A percentile compares a stretch with the other conserved stretches of the same genome.
Conservation (phyloP, 257 asterid species). For the Gynochthodes officinalis region DNA sequence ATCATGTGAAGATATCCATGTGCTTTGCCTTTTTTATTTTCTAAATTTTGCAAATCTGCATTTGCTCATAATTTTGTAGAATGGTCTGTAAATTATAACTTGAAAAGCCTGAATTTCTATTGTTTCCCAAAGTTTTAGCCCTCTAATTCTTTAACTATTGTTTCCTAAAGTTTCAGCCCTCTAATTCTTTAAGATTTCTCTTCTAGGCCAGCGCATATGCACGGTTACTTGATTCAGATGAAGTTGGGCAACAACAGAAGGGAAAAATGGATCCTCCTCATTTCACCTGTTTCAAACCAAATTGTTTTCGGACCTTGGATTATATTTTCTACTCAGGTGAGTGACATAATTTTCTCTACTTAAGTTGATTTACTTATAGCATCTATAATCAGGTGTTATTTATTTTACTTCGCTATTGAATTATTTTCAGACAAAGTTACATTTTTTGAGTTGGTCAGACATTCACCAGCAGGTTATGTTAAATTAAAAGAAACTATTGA, state of each 20-base stretch:
- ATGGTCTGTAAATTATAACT: neutral
- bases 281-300: constrained; percentile 1
- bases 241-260: neutral
- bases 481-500: too few species aligned
- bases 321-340: constrained; percentile 6
- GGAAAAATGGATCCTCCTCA: neutral
- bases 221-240: too few species aligned
- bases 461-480: too few species aligned
- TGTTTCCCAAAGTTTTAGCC: neutral
- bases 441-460: neutral
- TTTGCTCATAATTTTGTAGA: neutral
- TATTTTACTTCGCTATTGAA: too few species aligned
- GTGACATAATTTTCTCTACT: neutral
- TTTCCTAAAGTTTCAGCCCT: too few species aligned
- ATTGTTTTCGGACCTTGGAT: neutral
- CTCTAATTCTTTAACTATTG: too few species aligned
- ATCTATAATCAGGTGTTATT: too few species aligned
- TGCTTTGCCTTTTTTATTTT: neutral
- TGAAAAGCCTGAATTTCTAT: neutral
- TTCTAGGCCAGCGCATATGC: neutral
- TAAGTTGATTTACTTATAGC: neutral
- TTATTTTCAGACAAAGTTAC: too few species aligned
- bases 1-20: neutral
- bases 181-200: neutral
- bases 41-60: neutral